Percentiles rank a stretch among this genome's conserved stretches.
These are phyloP conservation scores for Talaromyces sp. DNA, from an alignment of 2,329 filamentous ascomycete genomes.

Conservation along the genomic window DNA sequence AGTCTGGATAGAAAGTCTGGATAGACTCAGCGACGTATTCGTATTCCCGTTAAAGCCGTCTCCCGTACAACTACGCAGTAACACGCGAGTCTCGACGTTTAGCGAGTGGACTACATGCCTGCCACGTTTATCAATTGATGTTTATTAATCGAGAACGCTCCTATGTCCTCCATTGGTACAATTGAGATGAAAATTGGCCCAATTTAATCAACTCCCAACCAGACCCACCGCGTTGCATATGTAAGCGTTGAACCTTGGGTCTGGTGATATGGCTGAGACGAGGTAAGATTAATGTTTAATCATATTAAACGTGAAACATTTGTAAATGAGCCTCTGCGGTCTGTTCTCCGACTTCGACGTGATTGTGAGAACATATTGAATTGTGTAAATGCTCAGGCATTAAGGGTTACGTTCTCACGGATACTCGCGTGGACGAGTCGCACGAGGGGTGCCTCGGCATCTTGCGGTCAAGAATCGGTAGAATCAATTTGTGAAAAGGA, in stretches of 20 bases:
- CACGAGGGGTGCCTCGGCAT: neutral
- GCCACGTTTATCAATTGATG: neutral
- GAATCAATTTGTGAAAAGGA: neutral
- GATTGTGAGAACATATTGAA: neutral
- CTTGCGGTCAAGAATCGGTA: neutral
- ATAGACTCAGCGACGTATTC: neutral
- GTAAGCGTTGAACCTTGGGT: neutral
- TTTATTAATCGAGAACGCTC: neutral
- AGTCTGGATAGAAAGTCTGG: neutral
- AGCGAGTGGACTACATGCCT: neutral
- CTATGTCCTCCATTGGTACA: neutral
- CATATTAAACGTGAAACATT: neutral
- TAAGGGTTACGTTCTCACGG: neutral
- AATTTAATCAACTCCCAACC: neutral
- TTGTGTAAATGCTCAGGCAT: neutral
- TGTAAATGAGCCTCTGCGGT: neutral
- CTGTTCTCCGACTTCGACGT: neutral
- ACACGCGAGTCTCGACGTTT: neutral
- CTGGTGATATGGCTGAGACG: conserved; percentile 3
- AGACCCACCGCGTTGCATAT: neutral
- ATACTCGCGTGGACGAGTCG: neutral
- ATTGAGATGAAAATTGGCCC: neutral
- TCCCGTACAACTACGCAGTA: neutral
- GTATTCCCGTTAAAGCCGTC: neutral
- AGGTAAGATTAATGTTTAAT: neutral